Evolutionary conservation across 257 asterid species (phyloP), one percentile per base, ranked within the genome.

Genomic region (Solanum chiquidenum): DNA sequence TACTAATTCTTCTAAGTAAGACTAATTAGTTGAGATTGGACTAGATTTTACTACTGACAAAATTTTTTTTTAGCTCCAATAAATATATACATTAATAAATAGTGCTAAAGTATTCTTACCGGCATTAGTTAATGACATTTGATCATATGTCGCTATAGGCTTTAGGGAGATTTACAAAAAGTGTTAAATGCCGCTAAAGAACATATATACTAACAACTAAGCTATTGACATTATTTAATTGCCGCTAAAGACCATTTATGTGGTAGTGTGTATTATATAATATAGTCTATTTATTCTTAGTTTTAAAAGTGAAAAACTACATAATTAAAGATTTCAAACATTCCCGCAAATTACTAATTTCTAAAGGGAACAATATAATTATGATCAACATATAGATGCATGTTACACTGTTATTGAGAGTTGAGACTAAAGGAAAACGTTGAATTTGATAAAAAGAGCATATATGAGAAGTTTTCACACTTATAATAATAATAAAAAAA

Each of bases 191-290:
- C 0, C 8, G 60, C 23, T 16, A 16, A 49, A 49, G 9, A 52
- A 16, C 4, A 16, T 16, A 2, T 52, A 1, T 52, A 6, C 9
- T 52, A 16, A 52, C 4, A 6, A 52, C 0, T 52, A 16, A 52
- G 23, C 23, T 52, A 52, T 52, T 16, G 23, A 5, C 14, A 52
- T 52, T 52, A 52, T 2, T 52, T 16, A 16, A 52, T 16, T 16
- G 9, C 23, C 9, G 9, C 23, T 52, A 52, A 52, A 49, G 0
- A 16, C 16, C 0, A 49, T 49, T 52, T 52, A 0, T 52, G 0
- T 2, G 14, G 0, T 44, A 44, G 52, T 44, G 52, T 44, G 1
- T 16, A 52, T 5, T 5, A 52, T 16, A 52, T 33, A 74, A 21
- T 74, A 33, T 75, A 29, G 83, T 10, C 5, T 42, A 33, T 71